Evolutionary conservation across 768 basidiomycete species (phyloP), one percentile per base, ranked within the genome.

Genomic region (Lactarius evosmus): DNA sequence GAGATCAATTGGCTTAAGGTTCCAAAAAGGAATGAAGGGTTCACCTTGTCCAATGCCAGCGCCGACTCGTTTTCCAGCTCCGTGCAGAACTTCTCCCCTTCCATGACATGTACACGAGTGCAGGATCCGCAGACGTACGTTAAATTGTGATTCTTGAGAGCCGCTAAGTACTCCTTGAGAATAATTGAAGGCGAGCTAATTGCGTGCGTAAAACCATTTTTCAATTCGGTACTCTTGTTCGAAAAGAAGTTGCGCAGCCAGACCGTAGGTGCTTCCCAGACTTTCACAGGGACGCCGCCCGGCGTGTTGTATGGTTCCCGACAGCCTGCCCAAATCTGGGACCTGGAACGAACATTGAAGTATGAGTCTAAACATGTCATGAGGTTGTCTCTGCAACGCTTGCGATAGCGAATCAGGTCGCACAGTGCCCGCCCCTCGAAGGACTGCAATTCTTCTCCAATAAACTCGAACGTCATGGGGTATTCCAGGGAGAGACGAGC

Each of bases 191-290:
- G 36, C 36, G 29, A 60, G 50, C 7, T n/a, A 36, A 36, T 49
- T 34, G 6, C 34, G 22, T 19, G 49, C 38, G 34, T 29, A 60
- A 46, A 46, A 40, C 50, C 38, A 12, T 27, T 22, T 22, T 38
- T 11, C 16, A 60, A 14, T n/a, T 60, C 58, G 17, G 8, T 11
- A 6, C 36, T 12, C 22, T 51, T 60, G 25, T 34, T 11, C 36
- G 58, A 30, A n/a, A 60, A 51, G 50, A 60, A 30, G n/a, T 38
- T 17, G 32, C 38, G 27, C 12, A 51, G 17, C 58, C 58, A 60
- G 8, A 11, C 11, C 2, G 58, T 50, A 7, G 51, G 40, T 19
- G 29, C 8, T 29, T 12, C 34, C 17, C 22, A 49, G 22, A n/a
- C n/a, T n/a, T n/a, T n/a, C n/a, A n/a, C n/a, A n/a, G n/a, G n/a